These are phyloP conservation scores for Pseudevernia furfuracea DNA, from an alignment of 495 filamentous ascomycete genomes.

Conservation along the genomic window DNA sequence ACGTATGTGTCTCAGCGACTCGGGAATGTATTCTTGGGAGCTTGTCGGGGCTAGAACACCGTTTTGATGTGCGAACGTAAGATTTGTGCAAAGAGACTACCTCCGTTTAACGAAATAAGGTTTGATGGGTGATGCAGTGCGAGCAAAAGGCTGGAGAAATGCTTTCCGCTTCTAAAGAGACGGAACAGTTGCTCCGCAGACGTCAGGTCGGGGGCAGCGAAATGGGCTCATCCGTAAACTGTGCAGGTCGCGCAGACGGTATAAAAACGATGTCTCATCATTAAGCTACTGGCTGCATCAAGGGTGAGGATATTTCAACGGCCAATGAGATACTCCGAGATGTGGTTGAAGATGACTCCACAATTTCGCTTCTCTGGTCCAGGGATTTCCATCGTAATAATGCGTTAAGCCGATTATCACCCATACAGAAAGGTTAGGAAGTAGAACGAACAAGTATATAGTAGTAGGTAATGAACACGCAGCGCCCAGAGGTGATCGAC, in stretches of 20 bases:
- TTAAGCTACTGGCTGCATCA: constrained; percentile 6
- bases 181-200: no score
- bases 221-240: constrained; percentile 7
- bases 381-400: constrained; percentile 8
- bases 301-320: constrained; percentile 3
- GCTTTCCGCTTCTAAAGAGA: no score
- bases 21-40: no score
- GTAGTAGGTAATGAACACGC: constrained; percentile 10
- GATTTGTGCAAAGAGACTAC: no score
- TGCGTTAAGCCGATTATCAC: neutral
- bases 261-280: constrained; percentile 3
- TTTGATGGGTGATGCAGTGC: no score
- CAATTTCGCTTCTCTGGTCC: constrained; percentile 13
- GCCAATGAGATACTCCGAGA: constrained; percentile 6
- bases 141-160: no score
- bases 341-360: neutral
- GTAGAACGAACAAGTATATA: neutral
- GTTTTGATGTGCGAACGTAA: no score
- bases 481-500: constrained; percentile 11
- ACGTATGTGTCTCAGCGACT: no score
- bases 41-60: no score
- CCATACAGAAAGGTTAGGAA: constrained; percentile 15
- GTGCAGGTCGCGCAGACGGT: constrained; percentile 10
- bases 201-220: no score
- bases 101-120: no score